Evolutionary conservation across 2,329 filamentous ascomycete genomes (phyloP), one percentile per base, ranked within the genome.

Genomic region (Penicillium sp.): DNA sequence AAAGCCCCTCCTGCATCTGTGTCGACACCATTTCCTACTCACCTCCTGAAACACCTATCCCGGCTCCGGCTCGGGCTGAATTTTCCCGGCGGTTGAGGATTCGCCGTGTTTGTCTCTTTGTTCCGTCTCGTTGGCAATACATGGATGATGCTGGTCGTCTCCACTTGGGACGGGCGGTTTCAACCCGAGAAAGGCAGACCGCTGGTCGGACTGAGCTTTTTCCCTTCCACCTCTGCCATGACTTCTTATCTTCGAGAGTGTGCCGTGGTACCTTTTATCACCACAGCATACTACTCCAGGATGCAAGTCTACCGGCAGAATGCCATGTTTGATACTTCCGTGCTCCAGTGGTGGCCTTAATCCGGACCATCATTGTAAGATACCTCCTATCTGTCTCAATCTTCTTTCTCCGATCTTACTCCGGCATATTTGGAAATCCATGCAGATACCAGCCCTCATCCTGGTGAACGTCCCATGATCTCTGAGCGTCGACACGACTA

Each of bases 141-240:
- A 24, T 47, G 41, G 38, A 34, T 24, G 28, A 29, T 40, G n/a
- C 44, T 18, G 34, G 42, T 44, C 22, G 14, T 44, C 26, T 35
- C 44, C 22, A 27, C 18, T 40, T 35, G 32, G 14, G 40, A 46
- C 42, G 31, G 27, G 32, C 37, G 28, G 32, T 40, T 27, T 37
- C 41, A 42, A 31, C 20, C 27, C 29, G 23, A 42, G 22, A 45
- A 49, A 46, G 16, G 45, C 46, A 46, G 42, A 31, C 54, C 44
- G 50, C 54, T 54, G 52, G 52, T 42, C 42, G 44, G 54, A 45
- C 52, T 38, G 41, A 35, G 24, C n/a, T 23, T 40, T 48, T 28
- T 20, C 22, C 8, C 16, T 28, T 34, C 35, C 9, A 10, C 26
- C 13, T 3, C 24, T 28, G 40, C 31, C n/a, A 23, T 8, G 7